Percentiles rank a stretch among this genome's conserved stretches.
Conservation (phyloP, 1,139 yeast species). For the Taphrina wiesneri region DNA sequence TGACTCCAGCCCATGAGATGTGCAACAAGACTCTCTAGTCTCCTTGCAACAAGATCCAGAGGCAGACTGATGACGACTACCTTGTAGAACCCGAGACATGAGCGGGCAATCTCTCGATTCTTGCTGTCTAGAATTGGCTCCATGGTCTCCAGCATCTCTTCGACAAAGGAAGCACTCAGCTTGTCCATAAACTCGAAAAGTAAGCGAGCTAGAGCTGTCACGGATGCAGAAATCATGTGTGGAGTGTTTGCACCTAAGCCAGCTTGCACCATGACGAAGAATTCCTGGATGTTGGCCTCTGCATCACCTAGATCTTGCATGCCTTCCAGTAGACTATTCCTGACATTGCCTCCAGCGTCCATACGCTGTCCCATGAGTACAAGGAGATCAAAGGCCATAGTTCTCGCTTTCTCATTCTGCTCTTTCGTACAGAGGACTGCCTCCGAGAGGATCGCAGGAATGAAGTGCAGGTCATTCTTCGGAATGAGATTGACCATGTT, state of each 20-base stretch:
- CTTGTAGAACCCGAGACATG: conserved; percentile 92
- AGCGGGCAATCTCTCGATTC: conserved; percentile 88
- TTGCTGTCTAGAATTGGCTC: conserved; percentile 87
- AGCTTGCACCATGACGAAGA: conserved; percentile 89
- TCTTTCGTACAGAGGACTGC: conserved; percentile 91
- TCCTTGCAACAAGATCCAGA: conserved; percentile 68
- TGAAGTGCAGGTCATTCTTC: conserved; percentile 54
- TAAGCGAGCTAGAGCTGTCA: conserved; percentile 84
- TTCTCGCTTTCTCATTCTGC: conserved; percentile 86
- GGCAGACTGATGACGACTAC: conserved; percentile 86
- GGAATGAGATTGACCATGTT: conserved; percentile 61
- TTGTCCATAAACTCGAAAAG: conserved; percentile 68
- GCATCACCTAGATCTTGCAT: conserved; percentile 61
- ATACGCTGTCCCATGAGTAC: conserved; percentile 79
- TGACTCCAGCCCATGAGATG: conserved; percentile 90
- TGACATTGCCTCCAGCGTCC: conserved; percentile 67
- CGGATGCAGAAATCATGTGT: conserved; percentile 94
- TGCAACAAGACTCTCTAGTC: conserved; percentile 64
- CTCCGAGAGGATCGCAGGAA: conserved; percentile 82
- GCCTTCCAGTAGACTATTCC: conserved; percentile 58
- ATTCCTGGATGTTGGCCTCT: conserved; percentile 73
- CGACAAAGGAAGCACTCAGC: conserved; percentile 52
- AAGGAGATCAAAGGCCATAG: conserved; percentile 71
- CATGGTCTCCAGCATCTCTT: conserved; percentile 82
- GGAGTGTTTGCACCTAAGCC: conserved; percentile 93